Evolutionary conservation across 2,329 filamentous ascomycete species (phyloP).

Genomic region (Pseudopyricularia javanii): DNA sequence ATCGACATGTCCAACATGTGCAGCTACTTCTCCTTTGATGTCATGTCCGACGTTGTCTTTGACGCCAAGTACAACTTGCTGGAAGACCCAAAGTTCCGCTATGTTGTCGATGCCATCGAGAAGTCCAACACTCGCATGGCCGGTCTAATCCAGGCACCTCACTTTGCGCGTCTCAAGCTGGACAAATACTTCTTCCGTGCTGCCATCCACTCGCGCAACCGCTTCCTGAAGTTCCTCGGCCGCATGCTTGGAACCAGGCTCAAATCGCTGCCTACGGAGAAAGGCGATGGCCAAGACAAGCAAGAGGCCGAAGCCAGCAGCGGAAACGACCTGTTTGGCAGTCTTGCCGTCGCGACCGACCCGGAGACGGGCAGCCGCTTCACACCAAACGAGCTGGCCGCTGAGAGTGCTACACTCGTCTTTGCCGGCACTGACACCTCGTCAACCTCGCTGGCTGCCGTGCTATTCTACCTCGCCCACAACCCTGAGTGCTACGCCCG

Average conservation of each 20-base stretch:
- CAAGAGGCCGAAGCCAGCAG: slow-evolving; percentile 50
- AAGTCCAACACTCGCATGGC: background rate
- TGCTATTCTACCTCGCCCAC: slow-evolving; percentile 51
- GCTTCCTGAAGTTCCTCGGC: slow-evolving; percentile 61
- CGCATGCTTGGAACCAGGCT: slow-evolving; percentile 33
- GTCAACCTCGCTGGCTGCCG: slow-evolving; percentile 52
- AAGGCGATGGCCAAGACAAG: slow-evolving; percentile 41
- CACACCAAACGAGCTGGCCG: slow-evolving; percentile 45
- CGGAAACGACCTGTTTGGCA: slow-evolving; percentile 65
- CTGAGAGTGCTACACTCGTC: slow-evolving; percentile 28
- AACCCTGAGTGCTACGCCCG: slow-evolving; percentile 32
- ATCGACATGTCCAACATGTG: slow-evolving; percentile 53
- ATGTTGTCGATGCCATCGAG: slow-evolving; percentile 39
- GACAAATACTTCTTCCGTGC: slow-evolving; percentile 57
- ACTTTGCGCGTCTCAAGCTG: slow-evolving; percentile 49
- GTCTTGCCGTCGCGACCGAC: slow-evolving; percentile 58
- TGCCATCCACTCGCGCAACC: slow-evolving; percentile 52
- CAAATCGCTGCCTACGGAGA: background rate
- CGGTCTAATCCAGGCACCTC: slow-evolving; percentile 62
- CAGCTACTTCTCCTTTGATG: slow-evolving; percentile 50
- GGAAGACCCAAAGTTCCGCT: slow-evolving; percentile 45
- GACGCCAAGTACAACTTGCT: slow-evolving; percentile 52
- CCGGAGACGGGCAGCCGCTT: slow-evolving; percentile 59
- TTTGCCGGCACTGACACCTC: slow-evolving; percentile 63
- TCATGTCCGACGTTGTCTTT: slow-evolving; percentile 47